A percentile compares a stretch with the other conserved stretches of the same genome.
These are phyloP conservation scores for Leptomonas seymouri DNA, from an alignment of 208 protist species.

Conservation along the genomic window DNA sequence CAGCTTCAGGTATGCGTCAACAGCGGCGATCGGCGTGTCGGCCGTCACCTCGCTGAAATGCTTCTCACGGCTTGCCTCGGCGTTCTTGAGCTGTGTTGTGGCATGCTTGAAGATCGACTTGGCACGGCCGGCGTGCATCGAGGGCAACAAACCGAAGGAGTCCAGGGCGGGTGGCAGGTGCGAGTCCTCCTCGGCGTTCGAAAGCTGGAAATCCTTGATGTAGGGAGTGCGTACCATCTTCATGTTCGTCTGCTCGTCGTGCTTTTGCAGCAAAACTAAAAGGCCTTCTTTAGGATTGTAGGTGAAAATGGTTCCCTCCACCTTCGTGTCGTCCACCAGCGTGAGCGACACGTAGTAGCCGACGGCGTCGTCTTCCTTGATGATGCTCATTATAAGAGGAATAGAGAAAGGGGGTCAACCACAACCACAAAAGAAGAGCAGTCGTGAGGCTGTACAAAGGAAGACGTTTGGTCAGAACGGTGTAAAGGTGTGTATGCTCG, in stretches of 20 bases:
- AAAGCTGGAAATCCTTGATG: slow-evolving; percentile 73
- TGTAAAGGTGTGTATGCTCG: no score
- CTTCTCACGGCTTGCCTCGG: slow-evolving; percentile 42
- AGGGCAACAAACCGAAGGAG: slow-evolving; percentile 61
- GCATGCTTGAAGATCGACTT: slow-evolving; percentile 87
- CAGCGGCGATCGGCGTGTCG: slow-evolving; percentile 71
- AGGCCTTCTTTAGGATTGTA: slow-evolving; percentile 80
- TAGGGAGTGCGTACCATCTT: slow-evolving; percentile 76
- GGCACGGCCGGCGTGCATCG: slow-evolving; percentile 82
- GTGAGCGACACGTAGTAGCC: slow-evolving; percentile 65
- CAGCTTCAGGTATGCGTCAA: slow-evolving; percentile 66
- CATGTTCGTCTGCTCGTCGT: slow-evolving; percentile 49
- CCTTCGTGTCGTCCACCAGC: slow-evolving; percentile 60
- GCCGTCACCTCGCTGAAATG: slow-evolving; percentile 48
- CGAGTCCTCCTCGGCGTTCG: slow-evolving; percentile 34
- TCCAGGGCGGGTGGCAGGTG: slow-evolving; percentile 69
- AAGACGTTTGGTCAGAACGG: no score
- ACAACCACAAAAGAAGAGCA: background rate
- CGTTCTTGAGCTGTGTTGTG: slow-evolving; percentile 70
- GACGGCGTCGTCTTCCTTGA: slow-evolving; percentile 71
- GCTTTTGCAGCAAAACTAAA: slow-evolving; percentile 65
- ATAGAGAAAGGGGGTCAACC: no score
- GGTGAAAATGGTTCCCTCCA: slow-evolving; percentile 81
- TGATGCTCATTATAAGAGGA: slow-evolving; percentile 44
- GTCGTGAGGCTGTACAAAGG: no score